Evolutionary conservation across 768 basidiomycete genomes (phyloP).

Genomic region (Suillus weaverae): DNA sequence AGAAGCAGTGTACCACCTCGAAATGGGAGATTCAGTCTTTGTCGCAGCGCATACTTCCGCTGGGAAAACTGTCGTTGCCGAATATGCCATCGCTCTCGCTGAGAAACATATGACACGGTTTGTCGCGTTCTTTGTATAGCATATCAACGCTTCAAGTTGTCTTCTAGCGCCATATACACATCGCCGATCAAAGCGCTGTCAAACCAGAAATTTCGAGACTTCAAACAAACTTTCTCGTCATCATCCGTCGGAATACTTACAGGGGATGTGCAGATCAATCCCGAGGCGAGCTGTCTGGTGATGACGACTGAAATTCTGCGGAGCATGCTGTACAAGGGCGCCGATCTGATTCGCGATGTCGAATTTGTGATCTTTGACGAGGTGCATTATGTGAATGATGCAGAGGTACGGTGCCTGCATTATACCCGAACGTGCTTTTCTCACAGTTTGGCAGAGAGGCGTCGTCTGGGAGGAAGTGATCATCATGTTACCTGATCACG

Average conservation of each 20-base stretch:
- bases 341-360: constrained; percentile 96
- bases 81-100: constrained; percentile 96
- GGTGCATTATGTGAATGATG: constrained; percentile 99
- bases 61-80: constrained; percentile 98
- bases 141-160: constrained; percentile 13
- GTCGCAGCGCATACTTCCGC: constrained; percentile 99
- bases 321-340: constrained; percentile 98
- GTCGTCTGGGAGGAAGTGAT: constrained; percentile 99
- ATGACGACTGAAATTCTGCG: constrained; percentile 98
- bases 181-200: constrained; percentile 98
- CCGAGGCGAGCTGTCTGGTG: constrained; percentile 94
- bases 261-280: constrained; percentile 98
- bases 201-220: constrained; percentile 98
- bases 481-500: constrained; percentile 98
- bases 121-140: constrained; percentile 18
- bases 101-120: constrained; percentile 99
- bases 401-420: constrained; percentile 63
- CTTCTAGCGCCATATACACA: constrained; percentile 89
- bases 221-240: constrained; percentile 93
- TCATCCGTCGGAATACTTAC: constrained; percentile 94
- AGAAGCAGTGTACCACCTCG: constrained; percentile 96
- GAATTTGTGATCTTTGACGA: constrained; percentile 99
- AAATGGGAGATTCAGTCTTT: constrained; percentile 96
- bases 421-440: constrained; percentile 12
- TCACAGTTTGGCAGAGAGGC: constrained; percentile 63